phyloP scores from a whole-genome alignment of 1,284 basidiomycete genomes.

The Cryptococcus sp. region DNA sequence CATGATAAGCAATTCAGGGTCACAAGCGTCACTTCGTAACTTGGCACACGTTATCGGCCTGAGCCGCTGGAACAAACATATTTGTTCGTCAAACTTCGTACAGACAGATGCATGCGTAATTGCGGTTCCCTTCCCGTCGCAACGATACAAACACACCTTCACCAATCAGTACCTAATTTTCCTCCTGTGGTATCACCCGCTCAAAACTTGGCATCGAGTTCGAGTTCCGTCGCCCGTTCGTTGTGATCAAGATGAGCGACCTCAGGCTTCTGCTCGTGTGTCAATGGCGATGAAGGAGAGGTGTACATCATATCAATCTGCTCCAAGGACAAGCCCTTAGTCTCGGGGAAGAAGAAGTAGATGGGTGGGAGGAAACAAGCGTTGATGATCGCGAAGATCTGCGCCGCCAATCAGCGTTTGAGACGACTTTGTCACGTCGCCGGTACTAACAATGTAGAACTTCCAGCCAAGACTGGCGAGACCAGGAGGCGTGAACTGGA shows the following conservation, averaged over 20 bases:
- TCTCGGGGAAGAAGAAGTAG: conserved; percentile 40
- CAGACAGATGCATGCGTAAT: no score
- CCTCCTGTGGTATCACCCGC: no score
- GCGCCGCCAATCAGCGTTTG: background rate
- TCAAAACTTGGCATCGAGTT: background rate
- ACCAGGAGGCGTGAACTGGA: conserved; percentile 31
- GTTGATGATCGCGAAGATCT: conserved; percentile 30
- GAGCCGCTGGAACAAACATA: no score
- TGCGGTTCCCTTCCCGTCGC: no score
- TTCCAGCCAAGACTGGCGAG: conserved; percentile 38
- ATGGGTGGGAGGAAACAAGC: conserved; percentile 29
- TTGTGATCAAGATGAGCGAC: conserved; percentile 2
- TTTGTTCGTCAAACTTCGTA: no score
- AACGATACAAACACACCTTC: no score
- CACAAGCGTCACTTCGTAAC: no score
- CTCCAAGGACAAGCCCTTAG: conserved; percentile 34
- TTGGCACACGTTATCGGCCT: no score
- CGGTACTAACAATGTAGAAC: conserved; percentile 34
- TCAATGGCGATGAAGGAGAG: conserved; percentile 13
- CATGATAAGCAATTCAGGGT: no score
- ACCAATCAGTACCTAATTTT: no score
- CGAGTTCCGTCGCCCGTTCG: background rate
- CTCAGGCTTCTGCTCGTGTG: background rate
- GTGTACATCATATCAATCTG: conserved; percentile 17
- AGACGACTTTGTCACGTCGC: background rate